Conservation (phyloP, 805 yeast species). For the Nakazawaea wyomingensis region DNA sequence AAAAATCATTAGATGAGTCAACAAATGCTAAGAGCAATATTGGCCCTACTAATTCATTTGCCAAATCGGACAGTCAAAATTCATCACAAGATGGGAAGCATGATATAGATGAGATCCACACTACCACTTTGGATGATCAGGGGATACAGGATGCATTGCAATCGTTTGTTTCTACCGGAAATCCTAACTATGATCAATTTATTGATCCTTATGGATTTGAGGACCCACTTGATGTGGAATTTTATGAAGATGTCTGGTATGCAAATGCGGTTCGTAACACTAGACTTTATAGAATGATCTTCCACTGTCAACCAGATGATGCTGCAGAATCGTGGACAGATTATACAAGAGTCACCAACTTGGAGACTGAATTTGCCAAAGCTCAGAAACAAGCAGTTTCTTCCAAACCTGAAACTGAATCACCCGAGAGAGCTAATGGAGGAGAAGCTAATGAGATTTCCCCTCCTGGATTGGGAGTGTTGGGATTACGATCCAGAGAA, state of each 20-base stretch:
- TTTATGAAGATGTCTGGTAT: constrained; percentile 83
- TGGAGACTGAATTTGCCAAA: constrained; percentile 52
- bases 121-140: constrained; percentile 37
- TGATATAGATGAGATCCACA: constrained; percentile 25
- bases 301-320: constrained; percentile 95
- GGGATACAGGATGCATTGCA: constrained; percentile 37
- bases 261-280: constrained; percentile 83
- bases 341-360: constrained; percentile 64
- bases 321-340: constrained; percentile 86
- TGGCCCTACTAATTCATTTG: background rate
- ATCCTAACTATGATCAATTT: constrained; percentile 29
- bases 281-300: constrained; percentile 71
- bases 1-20: constrained; percentile 33
- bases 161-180: constrained; percentile 31
- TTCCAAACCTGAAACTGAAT: background rate
- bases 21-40: constrained; percentile 14
- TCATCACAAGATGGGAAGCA: constrained; percentile 1
- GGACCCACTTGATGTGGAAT: constrained; percentile 81
- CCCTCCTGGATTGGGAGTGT: background rate
- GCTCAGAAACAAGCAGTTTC: constrained; percentile 21
- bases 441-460: background rate
- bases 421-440: constrained; percentile 5
- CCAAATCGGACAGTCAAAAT: constrained; percentile 22
- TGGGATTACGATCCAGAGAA: constrained; percentile 4
- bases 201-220: constrained; percentile 85